Base-by-base conservation (phyloP, 78 protist species). In the Dictyostelium purpureum region DNA sequence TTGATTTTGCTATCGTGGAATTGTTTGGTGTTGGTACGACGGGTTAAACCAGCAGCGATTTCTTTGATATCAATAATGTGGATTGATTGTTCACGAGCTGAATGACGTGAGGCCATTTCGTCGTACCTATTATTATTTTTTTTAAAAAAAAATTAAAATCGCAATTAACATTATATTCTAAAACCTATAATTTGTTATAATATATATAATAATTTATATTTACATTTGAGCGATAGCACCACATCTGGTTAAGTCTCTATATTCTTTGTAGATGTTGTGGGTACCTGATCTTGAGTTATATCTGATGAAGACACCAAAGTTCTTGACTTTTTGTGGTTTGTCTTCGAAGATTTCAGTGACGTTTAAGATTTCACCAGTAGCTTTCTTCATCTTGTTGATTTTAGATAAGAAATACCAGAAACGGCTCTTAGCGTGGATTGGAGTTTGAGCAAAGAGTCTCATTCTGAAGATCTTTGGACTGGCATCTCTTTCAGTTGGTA, bases 251-350 rank as follows among this genome's bases (percentile, higher is more conserved):
- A 54, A 12, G 57, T 94, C 99, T 31, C 99, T 94, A 98, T 88
- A 98, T 93, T 98, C 99, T 93, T 97, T 97, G 98, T 96, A 96
- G 98, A 98, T 97, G 98, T 99, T 99, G 96, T 97, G 99, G 26
- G 98, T 96, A 80, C 99, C 99, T 18, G 96, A 74, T 31, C 99
- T 95, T 28, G 98, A 96, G 96, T 97, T 94, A 97, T 98, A 99
- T 73, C 99, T 94, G 75, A 99, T 61, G 97, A 96, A 96, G 73
- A 99, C 76, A 78, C 98, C 99, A 82, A 78, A 99, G 98, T 98
- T 99, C 96, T 97, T 96, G 85, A 98, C 95, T 18, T 12, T 43
- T 28, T 0, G 14, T 35, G 97, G 97, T 61, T 70, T 82, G 88
- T 85, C 95, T 95, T 98, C 99, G 67, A 66, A 69, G 94, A 98